These are phyloP conservation scores for Bremia lactucae DNA, from an alignment of 352 stramenopile species.

Conservation along the genomic window DNA sequence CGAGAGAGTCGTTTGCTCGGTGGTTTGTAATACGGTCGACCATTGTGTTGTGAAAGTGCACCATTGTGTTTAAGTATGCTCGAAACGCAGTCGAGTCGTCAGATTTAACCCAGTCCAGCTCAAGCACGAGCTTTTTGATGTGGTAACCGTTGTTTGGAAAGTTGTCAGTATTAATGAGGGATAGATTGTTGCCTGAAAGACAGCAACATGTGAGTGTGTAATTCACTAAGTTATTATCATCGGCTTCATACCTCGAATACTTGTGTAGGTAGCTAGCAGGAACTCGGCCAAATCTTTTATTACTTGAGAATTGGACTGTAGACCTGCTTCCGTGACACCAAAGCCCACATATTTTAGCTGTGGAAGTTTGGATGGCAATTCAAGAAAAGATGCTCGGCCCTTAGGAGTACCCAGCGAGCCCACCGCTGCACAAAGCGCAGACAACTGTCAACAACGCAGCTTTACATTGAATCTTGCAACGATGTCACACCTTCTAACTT, in stretches of 20 bases:
- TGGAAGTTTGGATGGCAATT: constrained; percentile 28
- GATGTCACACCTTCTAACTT: constrained; percentile 28
- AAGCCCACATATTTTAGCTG: constrained; percentile 43
- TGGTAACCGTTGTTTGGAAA: constrained; percentile 55
- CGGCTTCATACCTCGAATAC: constrained; percentile 22
- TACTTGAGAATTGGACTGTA: constrained; percentile 10
- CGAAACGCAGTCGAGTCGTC: constrained; percentile 18
- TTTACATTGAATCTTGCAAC: too few relatives aligned
- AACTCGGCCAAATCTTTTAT: constrained; percentile 51
- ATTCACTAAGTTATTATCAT: not conserved
- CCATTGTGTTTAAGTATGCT: constrained; percentile 28
- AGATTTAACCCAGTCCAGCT: constrained; percentile 12
- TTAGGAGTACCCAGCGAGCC: constrained; percentile 25
- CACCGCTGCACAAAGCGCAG: too few relatives aligned
- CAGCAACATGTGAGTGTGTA: not conserved
- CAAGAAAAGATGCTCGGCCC: constrained; percentile 25
- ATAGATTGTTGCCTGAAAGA: constrained; percentile 31
- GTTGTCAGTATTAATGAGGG: constrained; percentile 80
- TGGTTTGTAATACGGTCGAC: constrained; percentile 68
- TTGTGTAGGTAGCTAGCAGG: constrained; percentile 26
- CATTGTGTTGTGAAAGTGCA: constrained; percentile 81
- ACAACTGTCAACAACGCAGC: too few relatives aligned
- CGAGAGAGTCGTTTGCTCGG: constrained; percentile 28
- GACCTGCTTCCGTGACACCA: constrained; percentile 41
- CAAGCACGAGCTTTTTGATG: constrained; percentile 38